Evolutionary conservation across 192 early-diverging fungal species (phyloP), one percentile per base, ranked within the genome.

Genomic region (Spinellus fusiger): DNA sequence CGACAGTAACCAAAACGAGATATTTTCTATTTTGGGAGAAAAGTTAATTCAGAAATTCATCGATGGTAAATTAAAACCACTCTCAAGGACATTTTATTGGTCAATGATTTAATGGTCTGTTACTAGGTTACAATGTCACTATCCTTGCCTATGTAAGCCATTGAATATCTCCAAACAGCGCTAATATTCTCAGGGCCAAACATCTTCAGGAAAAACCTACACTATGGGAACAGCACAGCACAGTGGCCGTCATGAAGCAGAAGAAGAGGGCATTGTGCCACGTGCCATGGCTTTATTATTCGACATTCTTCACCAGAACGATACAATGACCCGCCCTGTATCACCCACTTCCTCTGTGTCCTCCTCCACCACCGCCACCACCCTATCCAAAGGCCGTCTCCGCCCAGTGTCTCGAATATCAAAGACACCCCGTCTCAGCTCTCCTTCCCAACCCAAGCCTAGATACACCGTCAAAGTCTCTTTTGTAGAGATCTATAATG

Each of bases 401-500:
- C 50, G 65, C 29, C 65, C 65, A 38, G 22, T 33, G 27, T 67
- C 65, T 10, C 33, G 58, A 46, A 60, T 67, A 16, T 59, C 57
- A 9, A 56, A 54, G 6, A 35, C 32, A 28, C 59, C 40, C 23
- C 16, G 78, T 89, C 9, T 56, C 54, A 10, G 13, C 33, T 16
- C 54, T 20, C 47, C 48, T 13, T 29, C 47, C 37, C 31, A n/a
- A 9, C 35, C 29, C 13, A 44, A 44, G 29, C 18, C 59, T 26
- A 50, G 18, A 61, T 80, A 66, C 12, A 64, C 63, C 9, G 75
- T 88, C 25, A 76, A 75, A 35, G 90, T 95, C 7, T 94, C 93
- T 15, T 98, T 96, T 75, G 63, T 99, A 52, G 95, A 98, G 63
- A 83, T 96, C 4, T 95, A 98, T 74, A 98, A 98, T 70, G 95